These are phyloP conservation scores for Macrolepiota fuliginosa DNA, from an alignment of 768 basidiomycete species.

Conservation along the genomic window DNA sequence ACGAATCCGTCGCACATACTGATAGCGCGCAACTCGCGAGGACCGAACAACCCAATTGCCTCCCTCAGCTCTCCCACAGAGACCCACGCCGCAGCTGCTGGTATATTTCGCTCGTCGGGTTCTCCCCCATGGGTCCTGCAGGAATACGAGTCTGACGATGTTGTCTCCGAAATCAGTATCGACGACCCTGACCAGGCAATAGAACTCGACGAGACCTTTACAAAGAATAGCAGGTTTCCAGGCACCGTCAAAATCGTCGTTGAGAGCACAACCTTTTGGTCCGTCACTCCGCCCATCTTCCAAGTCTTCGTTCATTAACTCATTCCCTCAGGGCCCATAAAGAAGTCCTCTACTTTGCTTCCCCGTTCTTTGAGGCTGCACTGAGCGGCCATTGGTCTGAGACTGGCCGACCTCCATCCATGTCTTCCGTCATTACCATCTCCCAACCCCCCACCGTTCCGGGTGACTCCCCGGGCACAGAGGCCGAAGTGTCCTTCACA, in stretches of 20 bases:
- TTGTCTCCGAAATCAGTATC: slow-evolving; percentile 65
- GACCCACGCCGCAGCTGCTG: slow-evolving; percentile 84
- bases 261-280: slow-evolving; percentile 90
- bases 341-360: slow-evolving; percentile 87
- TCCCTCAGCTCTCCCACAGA: slow-evolving; percentile 83
- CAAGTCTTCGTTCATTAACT: not conserved
- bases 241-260: slow-evolving; percentile 92
- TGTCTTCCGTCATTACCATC: slow-evolving; percentile 83
- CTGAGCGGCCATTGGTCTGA: slow-evolving; percentile 92
- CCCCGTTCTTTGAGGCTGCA: slow-evolving; percentile 93
- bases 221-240: slow-evolving; percentile 61
- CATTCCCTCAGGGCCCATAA: slow-evolving; percentile 72
- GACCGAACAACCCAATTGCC: slow-evolving; percentile 72
- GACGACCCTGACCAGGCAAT: slow-evolving; percentile 70
- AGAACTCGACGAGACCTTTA: slow-evolving; percentile 80
- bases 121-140: slow-evolving; percentile 81
- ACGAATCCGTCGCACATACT: slow-evolving; percentile 86
- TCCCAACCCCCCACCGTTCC: slow-evolving; percentile 68
- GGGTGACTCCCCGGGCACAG: slow-evolving; percentile 40
- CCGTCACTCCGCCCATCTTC: slow-evolving; percentile 24
- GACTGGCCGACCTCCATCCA: slow-evolving; percentile 74
- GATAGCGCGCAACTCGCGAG: slow-evolving; percentile 82
- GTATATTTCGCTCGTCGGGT: slow-evolving; percentile 78
- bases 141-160: slow-evolving; percentile 69
- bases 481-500: slow-evolving; percentile 59